Evolutionary conservation across 805 yeast genomes (phyloP).

Genomic region (Millerozyma acaciae): DNA sequence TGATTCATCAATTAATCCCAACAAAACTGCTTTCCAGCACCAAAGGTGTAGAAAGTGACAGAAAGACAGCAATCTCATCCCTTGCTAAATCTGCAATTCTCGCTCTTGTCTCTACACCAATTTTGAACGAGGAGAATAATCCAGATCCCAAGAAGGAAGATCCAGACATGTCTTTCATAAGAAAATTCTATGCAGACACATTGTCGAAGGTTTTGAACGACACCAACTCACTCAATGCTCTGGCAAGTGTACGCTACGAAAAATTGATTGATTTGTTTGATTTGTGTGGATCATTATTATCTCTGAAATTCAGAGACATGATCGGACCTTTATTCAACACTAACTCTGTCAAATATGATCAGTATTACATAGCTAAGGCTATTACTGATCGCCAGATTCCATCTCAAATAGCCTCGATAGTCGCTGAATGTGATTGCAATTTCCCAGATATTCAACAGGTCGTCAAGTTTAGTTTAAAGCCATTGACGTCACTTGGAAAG

Average conservation of each 20-base stretch:
- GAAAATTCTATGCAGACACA: constrained; percentile 71
- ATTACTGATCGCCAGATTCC: constrained; percentile 68
- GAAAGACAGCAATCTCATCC: constrained; percentile 56
- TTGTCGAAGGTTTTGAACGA: constrained; percentile 61
- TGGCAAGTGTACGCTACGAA: constrained; percentile 47
- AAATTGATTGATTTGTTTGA: constrained; percentile 53
- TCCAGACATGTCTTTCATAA: constrained; percentile 65
- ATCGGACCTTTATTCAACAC: constrained; percentile 45
- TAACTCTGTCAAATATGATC: constrained; percentile 52
- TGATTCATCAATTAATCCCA: constrained; percentile 70
- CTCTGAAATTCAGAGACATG: constrained; percentile 38
- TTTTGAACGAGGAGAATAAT: constrained; percentile 45
- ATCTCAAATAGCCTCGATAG: constrained; percentile 49
- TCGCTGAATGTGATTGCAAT: constrained; percentile 69
- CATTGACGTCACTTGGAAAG: constrained; percentile 54
- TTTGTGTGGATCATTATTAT: constrained; percentile 42
- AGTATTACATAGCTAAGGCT: constrained; percentile 58
- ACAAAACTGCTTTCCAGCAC: constrained; percentile 41
- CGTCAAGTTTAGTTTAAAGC: constrained; percentile 54
- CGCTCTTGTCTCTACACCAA: constrained; percentile 57
- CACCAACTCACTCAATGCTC: constrained; percentile 24
- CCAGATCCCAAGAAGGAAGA: constrained; percentile 52
- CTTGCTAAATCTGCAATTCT: constrained; percentile 59
- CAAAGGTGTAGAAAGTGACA: constrained; percentile 38
- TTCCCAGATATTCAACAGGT: constrained; percentile 62